Conservation (phyloP, 257 asterid genomes). For the Petrea volubilis region DNA sequence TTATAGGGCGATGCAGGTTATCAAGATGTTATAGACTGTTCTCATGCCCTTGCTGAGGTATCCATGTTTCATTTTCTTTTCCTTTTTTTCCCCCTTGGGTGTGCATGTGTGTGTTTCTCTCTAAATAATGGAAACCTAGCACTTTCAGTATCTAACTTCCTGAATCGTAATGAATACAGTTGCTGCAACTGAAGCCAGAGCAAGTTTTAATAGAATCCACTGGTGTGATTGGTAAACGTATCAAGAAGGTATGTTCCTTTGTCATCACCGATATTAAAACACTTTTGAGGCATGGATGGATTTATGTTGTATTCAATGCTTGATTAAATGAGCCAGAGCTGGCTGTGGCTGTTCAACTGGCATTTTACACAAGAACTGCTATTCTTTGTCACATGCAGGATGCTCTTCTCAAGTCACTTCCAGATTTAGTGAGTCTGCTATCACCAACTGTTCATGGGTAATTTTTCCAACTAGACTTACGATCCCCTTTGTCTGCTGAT, state of each 20-base stretch:
- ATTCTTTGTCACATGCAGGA: slow-evolving; percentile 59
- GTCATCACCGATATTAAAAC: background rate
- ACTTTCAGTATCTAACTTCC: slow-evolving; percentile 21
- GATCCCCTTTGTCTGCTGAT: slow-evolving; percentile 11
- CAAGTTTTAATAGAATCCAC: slow-evolving; percentile 95
- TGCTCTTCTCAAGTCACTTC: slow-evolving; percentile 91
- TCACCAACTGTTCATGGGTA: slow-evolving; percentile 79
- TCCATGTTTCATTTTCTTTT: slow-evolving; percentile 3
- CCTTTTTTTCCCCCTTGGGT: background rate
- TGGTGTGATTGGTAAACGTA: slow-evolving; percentile 93
- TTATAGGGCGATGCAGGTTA: slow-evolving; percentile 93
- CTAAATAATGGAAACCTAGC: background rate
- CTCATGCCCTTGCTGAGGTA: slow-evolving; percentile 79
- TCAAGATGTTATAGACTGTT: slow-evolving; percentile 87
- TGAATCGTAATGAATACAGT: slow-evolving; percentile 49
- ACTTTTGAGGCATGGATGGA: background rate
- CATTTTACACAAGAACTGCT: slow-evolving; percentile 13
- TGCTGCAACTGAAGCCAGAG: slow-evolving; percentile 68
- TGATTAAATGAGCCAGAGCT: slow-evolving; percentile 1
- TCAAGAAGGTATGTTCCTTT: slow-evolving; percentile 74
- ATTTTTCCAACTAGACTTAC: slow-evolving; percentile 18
- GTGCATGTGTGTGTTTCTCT: background rate
- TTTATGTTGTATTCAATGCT: slow-evolving; percentile 3
- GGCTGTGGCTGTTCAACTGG: slow-evolving; percentile 8
- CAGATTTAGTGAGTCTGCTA: slow-evolving; percentile 62